A percentile compares a stretch with the other conserved stretches of the same genome.
These are phyloP conservation scores for Protostelium mycophagum DNA, from an alignment of 78 protist species.

Conservation along the genomic window DNA sequence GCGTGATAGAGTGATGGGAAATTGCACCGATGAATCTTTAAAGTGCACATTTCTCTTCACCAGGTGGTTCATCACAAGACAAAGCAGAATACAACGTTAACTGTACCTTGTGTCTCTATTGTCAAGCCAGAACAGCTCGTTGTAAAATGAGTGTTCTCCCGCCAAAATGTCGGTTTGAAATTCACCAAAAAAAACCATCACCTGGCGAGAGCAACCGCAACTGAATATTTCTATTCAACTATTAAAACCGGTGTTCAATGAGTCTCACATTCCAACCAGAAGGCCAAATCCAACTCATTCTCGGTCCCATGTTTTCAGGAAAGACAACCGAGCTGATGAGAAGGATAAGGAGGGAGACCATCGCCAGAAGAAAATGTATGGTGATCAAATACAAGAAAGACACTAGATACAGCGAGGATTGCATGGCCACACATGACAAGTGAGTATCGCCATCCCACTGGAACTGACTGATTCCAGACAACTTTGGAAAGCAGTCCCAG, in stretches of 20 bases:
- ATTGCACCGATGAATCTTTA: too few relatives aligned
- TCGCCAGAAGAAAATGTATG: slow-evolving; percentile 58
- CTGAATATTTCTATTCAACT: neutral
- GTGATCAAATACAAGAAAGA: slow-evolving; percentile 72
- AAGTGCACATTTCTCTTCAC: too few relatives aligned
- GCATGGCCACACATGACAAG: slow-evolving; percentile 77
- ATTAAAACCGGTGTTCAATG: neutral
- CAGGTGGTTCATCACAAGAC: too few relatives aligned
- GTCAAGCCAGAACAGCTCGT: too few relatives aligned
- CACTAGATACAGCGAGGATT: slow-evolving; percentile 59
- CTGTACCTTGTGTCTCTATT: too few relatives aligned
- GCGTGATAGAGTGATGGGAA: too few relatives aligned
- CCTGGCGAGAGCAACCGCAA: too few relatives aligned
- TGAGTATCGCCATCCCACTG: neutral
- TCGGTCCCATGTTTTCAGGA: slow-evolving; percentile 93
- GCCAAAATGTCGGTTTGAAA: too few relatives aligned
- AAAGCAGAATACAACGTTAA: too few relatives aligned
- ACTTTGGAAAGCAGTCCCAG: slow-evolving; percentile 48
- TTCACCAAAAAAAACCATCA: too few relatives aligned
- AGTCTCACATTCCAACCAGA: neutral
- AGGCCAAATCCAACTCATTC: slow-evolving; percentile 78
- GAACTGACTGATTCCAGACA: slow-evolving; percentile 5
- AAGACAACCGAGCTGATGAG: slow-evolving; percentile 86
- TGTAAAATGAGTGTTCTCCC: too few relatives aligned
- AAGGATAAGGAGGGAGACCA: slow-evolving; percentile 53